These are phyloP conservation scores for Isatis lusitanica DNA, from an alignment of 441 rosid genomes.

Conservation along the genomic window DNA sequence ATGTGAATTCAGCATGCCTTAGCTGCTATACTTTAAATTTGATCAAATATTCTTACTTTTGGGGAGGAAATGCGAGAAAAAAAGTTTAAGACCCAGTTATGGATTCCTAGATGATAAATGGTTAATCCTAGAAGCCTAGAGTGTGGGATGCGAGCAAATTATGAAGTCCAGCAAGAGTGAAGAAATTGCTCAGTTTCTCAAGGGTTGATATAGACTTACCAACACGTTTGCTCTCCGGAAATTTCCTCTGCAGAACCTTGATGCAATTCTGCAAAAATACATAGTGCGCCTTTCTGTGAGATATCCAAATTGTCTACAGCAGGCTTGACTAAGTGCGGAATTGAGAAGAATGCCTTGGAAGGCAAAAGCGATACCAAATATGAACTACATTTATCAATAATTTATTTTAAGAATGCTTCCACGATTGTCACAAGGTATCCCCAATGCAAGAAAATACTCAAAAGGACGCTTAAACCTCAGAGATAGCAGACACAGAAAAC, in stretches of 20 bases:
- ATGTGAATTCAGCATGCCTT: not conserved
- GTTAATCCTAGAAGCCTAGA: not conserved
- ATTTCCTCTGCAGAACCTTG: constrained; percentile 67
- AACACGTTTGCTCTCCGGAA: constrained; percentile 95
- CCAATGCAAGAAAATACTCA: not conserved
- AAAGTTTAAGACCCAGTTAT: not conserved
- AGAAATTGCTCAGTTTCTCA: not conserved
- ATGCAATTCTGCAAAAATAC: constrained; percentile 69
- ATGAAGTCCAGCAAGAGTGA: not conserved
- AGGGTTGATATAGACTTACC: constrained; percentile 57
- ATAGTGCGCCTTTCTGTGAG: not conserved
- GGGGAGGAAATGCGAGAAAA: not conserved
- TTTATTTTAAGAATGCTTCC: not conserved
- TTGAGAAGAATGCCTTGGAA: not conserved
- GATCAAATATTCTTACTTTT: not conserved
- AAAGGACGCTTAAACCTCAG: not conserved
- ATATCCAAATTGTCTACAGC: not conserved
- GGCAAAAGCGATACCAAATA: not conserved
- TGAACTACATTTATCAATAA: not conserved
- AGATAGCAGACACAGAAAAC: not conserved
- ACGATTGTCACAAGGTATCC: not conserved
- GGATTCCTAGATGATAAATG: not conserved
- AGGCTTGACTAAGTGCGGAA: not conserved
- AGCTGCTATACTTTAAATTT: not conserved
- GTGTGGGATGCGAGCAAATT: not conserved